Conservation (phyloP, 192 early-diverging fungal genomes). For the Linnemannia exigua region DNA sequence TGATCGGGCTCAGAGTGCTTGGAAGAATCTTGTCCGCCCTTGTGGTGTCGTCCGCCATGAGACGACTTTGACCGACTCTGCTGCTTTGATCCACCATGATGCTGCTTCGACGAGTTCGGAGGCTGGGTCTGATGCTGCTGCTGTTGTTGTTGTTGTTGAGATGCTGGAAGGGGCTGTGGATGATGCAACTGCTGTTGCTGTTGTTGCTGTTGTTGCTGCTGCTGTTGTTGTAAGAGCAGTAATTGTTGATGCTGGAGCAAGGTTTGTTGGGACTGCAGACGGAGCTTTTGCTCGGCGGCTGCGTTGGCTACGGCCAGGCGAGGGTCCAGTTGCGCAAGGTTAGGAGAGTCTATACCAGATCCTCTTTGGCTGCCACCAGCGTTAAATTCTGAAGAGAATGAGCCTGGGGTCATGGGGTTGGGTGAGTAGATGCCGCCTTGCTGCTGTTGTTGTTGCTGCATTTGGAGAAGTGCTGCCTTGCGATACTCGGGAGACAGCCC, state of each 20-base stretch:
- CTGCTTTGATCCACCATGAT: conserved; percentile 29
- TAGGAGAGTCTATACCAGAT: conserved; percentile 44
- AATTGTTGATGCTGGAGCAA: conserved; percentile 67
- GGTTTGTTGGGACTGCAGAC: conserved; percentile 65
- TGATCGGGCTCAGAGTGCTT: conserved; percentile 32
- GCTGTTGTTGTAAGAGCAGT: conserved; percentile 43
- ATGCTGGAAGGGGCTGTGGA: conserved; percentile 34
- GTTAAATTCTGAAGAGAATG: conserved; percentile 39
- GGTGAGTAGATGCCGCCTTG: conserved; percentile 36
- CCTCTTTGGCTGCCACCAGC: conserved; percentile 26
- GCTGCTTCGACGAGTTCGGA: conserved; percentile 40
- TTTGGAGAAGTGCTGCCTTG: conserved; percentile 51
- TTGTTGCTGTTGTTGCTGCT: conserved; percentile 65
- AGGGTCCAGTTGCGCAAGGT: conserved; percentile 46
- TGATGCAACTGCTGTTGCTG: conserved; percentile 60
- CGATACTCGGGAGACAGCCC: conserved; percentile 51
- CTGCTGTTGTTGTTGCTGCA: conserved; percentile 59
- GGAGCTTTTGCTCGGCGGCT: conserved; percentile 64
- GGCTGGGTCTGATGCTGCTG: conserved; percentile 63
- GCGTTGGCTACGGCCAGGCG: conserved; percentile 42
- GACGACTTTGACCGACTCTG: conserved; percentile 50
- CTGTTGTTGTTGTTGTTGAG: conserved; percentile 61
- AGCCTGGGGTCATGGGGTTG: conserved; percentile 18
- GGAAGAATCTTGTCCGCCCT: conserved; percentile 26
- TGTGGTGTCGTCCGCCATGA: conserved; percentile 24